Conservation (phyloP, 305 asterid species). For the Vinca major region DNA sequence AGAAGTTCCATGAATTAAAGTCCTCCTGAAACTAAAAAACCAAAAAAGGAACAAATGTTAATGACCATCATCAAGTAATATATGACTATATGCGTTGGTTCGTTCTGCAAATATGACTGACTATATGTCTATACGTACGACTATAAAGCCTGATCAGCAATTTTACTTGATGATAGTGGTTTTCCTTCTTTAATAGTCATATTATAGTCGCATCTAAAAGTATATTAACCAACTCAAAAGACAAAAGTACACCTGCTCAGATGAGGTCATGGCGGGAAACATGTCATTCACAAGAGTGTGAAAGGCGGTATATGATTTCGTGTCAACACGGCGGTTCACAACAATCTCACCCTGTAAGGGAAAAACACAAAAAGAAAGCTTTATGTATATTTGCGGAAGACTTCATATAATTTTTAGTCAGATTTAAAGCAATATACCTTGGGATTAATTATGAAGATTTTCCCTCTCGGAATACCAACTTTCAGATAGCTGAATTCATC, state of each 20-base stretch:
- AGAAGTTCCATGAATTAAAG: conserved; percentile 75
- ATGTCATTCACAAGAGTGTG: conserved; percentile 75
- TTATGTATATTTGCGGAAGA: conserved; percentile 10
- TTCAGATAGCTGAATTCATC: conserved; percentile 93
- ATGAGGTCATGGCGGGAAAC: conserved; percentile 59
- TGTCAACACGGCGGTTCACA: conserved; percentile 65
- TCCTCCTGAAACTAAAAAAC: conserved; percentile 62
- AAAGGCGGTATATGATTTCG: conserved; percentile 64
- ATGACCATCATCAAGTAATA: too few species aligned
- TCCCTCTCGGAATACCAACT: conserved; percentile 89
- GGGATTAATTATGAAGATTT: conserved; percentile 87
- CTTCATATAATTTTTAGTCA: conserved; percentile 7
- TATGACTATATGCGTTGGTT: too few species aligned
- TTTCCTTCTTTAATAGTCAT: not conserved
- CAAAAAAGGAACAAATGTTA: conserved; percentile 5
- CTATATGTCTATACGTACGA: too few species aligned
- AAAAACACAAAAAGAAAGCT: conserved; percentile 11
- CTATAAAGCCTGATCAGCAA: too few species aligned
- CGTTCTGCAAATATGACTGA: too few species aligned
- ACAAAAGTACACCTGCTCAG: conserved; percentile 49
- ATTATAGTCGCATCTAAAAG: not conserved
- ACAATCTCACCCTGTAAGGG: conserved; percentile 72
- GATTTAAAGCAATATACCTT: conserved; percentile 39
- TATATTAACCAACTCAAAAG: not conserved
- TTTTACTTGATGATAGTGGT: not conserved